phyloP scores from a whole-genome alignment of 108 stramenopile species.

The Nitzschia putrida region DNA sequence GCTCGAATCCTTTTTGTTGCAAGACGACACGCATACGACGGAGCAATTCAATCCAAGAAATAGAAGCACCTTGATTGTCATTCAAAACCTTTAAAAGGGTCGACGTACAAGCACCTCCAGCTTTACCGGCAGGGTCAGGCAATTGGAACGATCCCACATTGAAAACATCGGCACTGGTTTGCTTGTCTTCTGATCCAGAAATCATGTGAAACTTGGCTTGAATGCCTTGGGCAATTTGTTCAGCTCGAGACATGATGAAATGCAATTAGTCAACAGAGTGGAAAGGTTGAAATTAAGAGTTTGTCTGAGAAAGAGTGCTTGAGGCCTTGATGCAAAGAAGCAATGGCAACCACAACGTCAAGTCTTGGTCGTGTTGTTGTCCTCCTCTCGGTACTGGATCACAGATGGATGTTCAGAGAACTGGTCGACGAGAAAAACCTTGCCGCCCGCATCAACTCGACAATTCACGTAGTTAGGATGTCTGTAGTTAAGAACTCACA shows the following conservation, averaged over 20 bases:
- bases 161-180: slow-evolving; percentile 79
- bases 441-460: no score
- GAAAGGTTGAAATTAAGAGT: no score
- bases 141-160: slow-evolving; percentile 84
- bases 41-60: slow-evolving; percentile 78
- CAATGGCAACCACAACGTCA: no score
- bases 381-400: no score
- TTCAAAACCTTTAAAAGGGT: slow-evolving; percentile 80
- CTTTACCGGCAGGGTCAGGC: slow-evolving; percentile 76
- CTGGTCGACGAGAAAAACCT: no score
- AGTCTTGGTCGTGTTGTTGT: no score
- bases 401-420: no score
- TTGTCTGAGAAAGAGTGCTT: no score
- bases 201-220: slow-evolving; percentile 66
- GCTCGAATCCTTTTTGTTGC: slow-evolving; percentile 59
- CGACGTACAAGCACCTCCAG: slow-evolving; percentile 93
- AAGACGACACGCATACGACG: slow-evolving; percentile 67
- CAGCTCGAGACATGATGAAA: slow-evolving; percentile 15
- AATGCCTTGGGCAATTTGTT: slow-evolving; percentile 61
- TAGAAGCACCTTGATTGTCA: slow-evolving; percentile 37
- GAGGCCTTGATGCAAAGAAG: no score
- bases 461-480: no score
- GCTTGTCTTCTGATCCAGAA: slow-evolving; percentile 59
- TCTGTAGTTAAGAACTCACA: no score
- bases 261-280: no score